Percentiles rank a stretch among this genome's conserved stretches.
Evolutionary conservation across 2,329 filamentous ascomycete genomes (phyloP).

Genomic region (Ascochyta pisi): DNA sequence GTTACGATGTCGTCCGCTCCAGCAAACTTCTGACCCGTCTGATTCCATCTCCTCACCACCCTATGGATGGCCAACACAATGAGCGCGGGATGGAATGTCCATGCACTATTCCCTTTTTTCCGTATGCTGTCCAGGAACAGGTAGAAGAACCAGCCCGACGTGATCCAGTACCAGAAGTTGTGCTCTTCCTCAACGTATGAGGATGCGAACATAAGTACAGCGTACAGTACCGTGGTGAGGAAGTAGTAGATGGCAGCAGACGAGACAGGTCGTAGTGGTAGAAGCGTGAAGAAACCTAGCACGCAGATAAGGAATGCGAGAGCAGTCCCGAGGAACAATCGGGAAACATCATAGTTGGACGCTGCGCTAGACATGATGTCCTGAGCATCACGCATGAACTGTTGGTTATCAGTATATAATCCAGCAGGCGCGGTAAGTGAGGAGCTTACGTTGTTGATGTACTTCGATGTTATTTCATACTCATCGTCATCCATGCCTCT

Average conservation of each 20-base stretch:
- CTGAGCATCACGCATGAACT: conserved; percentile 77
- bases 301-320: conserved; percentile 55
- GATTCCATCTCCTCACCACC: conserved; percentile 83
- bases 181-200: conserved; percentile 99
- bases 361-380: conserved; percentile 84
- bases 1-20: conserved; percentile 89
- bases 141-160: conserved; percentile 70
- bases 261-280: conserved; percentile 56
- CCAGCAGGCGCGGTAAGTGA: background rate
- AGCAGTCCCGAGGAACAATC: conserved; percentile 59
- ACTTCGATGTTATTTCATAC: conserved; percentile 3
- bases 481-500: conserved; percentile 15
- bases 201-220: conserved; percentile 94
- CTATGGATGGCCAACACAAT: conserved; percentile 68
- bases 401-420: conserved; percentile 11
- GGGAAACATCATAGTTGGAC: conserved; percentile 84
- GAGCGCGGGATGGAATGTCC: conserved; percentile 46
- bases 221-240: conserved; percentile 62
- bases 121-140: conserved; percentile 52
- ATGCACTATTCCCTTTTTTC: conserved; percentile 34
- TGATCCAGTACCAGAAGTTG: conserved; percentile 96
- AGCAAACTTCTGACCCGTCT: conserved; percentile 94
- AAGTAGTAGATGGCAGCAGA: conserved; percentile 54
- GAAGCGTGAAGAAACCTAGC: conserved; percentile 44
- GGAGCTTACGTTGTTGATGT: conserved; percentile 50